phyloP scores from a whole-genome alignment of 805 yeast genomes.

The Kodamaea fukazawae region DNA sequence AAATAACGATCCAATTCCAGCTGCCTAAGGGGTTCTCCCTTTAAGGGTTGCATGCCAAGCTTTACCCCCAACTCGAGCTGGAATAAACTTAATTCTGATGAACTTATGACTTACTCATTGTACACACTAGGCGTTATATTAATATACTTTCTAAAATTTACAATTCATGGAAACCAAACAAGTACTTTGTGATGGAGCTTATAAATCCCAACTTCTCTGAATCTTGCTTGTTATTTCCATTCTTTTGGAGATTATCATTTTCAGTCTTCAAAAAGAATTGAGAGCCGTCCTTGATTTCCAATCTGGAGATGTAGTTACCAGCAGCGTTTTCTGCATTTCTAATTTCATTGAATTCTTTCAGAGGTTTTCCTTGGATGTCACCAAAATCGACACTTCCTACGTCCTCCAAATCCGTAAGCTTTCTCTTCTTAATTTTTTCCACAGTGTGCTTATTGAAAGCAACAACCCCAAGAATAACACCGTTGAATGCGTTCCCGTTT shows the following conservation, averaged over 20 bases:
- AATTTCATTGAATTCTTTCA: slow-evolving; percentile 6
- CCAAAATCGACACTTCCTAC: slow-evolving; percentile 38
- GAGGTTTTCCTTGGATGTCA: slow-evolving; percentile 7
- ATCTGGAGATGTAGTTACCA: slow-evolving; percentile 20
- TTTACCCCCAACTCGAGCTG: too few species aligned
- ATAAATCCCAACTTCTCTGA: slow-evolving; percentile 32
- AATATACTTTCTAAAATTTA: slow-evolving; percentile 17
- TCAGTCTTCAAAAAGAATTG: slow-evolving; percentile 33
- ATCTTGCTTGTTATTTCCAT: slow-evolving; percentile 18
- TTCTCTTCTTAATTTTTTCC: slow-evolving; percentile 53
- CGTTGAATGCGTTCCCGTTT: slow-evolving; percentile 71
- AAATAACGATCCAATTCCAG: too few species aligned
- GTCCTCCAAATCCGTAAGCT: slow-evolving; percentile 44
- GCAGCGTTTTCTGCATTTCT: slow-evolving; percentile 5
- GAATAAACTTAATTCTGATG: too few species aligned
- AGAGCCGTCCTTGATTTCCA: slow-evolving; percentile 42
- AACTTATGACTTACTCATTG: too few species aligned
- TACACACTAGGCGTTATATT: too few species aligned
- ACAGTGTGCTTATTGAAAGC: slow-evolving; percentile 62
- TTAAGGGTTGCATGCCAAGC: too few species aligned
- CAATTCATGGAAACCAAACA: slow-evolving; percentile 45
- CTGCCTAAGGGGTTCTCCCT: too few species aligned
- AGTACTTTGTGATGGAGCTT: slow-evolving; percentile 32
- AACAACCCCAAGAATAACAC: slow-evolving; percentile 61
- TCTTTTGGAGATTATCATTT: slow-evolving; percentile 19